Conservation (phyloP, 2,329 filamentous ascomycete species). For the Ascocoryne sarcoides region DNA sequence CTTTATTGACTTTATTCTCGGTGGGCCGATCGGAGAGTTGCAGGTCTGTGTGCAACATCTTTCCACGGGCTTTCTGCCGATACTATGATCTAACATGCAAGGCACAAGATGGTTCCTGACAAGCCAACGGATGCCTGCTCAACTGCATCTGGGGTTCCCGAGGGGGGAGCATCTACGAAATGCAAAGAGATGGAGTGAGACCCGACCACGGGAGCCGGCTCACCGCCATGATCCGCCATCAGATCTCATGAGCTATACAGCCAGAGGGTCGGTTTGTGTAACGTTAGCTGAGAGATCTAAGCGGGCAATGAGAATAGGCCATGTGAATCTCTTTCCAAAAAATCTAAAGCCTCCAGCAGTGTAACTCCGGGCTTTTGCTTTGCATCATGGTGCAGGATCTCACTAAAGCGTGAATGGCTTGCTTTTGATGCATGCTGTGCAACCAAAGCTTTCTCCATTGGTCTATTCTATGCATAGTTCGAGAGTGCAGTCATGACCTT, state of each 20-base stretch:
- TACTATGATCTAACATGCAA: too few species aligned
- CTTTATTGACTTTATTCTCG: too few species aligned
- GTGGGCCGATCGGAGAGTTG: too few species aligned
- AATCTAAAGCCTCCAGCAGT: constrained; percentile 7
- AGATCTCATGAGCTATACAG: not conserved
- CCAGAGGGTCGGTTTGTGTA: constrained; percentile 1
- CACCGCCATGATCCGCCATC: constrained; percentile 6
- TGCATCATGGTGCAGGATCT: constrained; percentile 14
- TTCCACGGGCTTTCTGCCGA: too few species aligned
- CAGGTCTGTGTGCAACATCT: too few species aligned
- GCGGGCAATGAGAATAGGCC: constrained; percentile 1
- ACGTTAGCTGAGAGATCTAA: not conserved
- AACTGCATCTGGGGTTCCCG: too few species aligned
- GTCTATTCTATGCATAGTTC: not conserved
- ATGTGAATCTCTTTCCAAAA: constrained; percentile 11
- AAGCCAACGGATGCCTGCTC: too few species aligned
- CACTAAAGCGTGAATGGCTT: constrained; percentile 5
- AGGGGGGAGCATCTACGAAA: too few species aligned
- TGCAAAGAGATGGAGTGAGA: too few species aligned
- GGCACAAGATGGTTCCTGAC: too few species aligned
- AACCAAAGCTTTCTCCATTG: not conserved
- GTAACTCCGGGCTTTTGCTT: constrained; percentile 9
- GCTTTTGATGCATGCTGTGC: constrained; percentile 4
- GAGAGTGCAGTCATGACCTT: not conserved
- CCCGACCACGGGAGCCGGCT: constrained; percentile 9